Percentiles rank a stretch among this genome's conserved stretches.
phyloP scores from a whole-genome alignment of 192 early-diverging fungal species.

The Coemansia sp. region DNA sequence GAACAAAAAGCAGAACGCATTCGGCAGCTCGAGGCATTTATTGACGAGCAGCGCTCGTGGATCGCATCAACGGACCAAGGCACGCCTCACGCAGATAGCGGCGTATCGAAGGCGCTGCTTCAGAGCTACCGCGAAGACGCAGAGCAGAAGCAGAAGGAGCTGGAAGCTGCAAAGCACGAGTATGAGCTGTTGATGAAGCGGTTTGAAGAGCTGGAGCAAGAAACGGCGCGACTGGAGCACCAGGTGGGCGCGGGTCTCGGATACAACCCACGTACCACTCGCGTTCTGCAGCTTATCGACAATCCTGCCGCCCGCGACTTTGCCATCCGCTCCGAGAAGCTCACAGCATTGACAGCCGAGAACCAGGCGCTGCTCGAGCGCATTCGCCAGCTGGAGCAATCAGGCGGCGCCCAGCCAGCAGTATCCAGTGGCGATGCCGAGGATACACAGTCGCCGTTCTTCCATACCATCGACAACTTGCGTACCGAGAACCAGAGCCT shows the following conservation, averaged over 20 bases:
- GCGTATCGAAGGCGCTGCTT: conserved; percentile 20
- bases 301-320: conserved; percentile 70
- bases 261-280: conserved; percentile 59
- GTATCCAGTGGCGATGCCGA: neutral
- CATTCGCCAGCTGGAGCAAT: conserved; percentile 22
- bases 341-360: conserved; percentile 66
- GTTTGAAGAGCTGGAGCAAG: conserved; percentile 49
- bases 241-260: conserved; percentile 62
- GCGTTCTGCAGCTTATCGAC: conserved; percentile 70
- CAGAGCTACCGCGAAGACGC: conserved; percentile 29
- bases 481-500: conserved; percentile 60
- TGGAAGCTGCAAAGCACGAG: conserved; percentile 7
- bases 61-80: conserved; percentile 14
- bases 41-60: conserved; percentile 58
- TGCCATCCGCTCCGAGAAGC: conserved; percentile 65
- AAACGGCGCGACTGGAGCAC: conserved; percentile 60
- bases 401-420: neutral
- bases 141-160: conserved; percentile 19
- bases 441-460: conserved; percentile 14
- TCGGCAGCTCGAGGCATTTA: conserved; percentile 58
- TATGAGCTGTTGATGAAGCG: conserved; percentile 14
- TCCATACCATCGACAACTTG: conserved; percentile 52
- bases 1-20: conserved; percentile 60
- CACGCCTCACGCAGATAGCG: neutral
- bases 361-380: conserved; percentile 62